These are phyloP conservation scores for Penicillium canariense DNA, from an alignment of 495 filamentous ascomycete species.

Conservation along the genomic window DNA sequence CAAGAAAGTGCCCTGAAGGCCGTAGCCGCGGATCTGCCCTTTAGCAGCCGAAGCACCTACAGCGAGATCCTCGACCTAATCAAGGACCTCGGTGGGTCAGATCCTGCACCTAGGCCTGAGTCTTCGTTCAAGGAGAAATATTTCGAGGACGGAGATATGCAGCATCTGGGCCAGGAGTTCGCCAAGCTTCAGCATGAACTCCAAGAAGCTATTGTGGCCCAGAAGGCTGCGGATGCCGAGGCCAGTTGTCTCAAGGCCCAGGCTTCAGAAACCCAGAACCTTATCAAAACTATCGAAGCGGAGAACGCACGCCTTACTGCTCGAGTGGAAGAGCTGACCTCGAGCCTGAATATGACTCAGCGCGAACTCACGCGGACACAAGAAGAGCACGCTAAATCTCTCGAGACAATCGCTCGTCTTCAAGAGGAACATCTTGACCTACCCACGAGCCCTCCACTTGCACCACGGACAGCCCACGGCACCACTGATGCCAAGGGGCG, in stretches of 20 bases:
- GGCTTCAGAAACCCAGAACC: slow-evolving; percentile 39
- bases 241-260: slow-evolving; percentile 35
- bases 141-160: slow-evolving; percentile 17
- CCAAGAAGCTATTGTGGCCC: slow-evolving; percentile 23
- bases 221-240: slow-evolving; percentile 36
- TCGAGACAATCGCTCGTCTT: slow-evolving; percentile 79
- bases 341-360: slow-evolving; percentile 34
- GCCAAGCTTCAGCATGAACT: slow-evolving; percentile 30
- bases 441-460: slow-evolving; percentile 31
- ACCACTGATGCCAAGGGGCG: slow-evolving; percentile 8
- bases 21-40: slow-evolving; percentile 41
- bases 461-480: slow-evolving; percentile 21
- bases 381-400: slow-evolving; percentile 39
- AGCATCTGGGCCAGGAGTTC: slow-evolving; percentile 32
- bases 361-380: slow-evolving; percentile 34
- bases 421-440: slow-evolving; percentile 70
- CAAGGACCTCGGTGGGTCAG: slow-evolving; percentile 34
- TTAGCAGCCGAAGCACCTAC: slow-evolving; percentile 37
- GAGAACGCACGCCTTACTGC: slow-evolving; percentile 45
- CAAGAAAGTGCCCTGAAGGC: slow-evolving; percentile 44
- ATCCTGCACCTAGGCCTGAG: slow-evolving; percentile 11
- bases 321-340: slow-evolving; percentile 34
- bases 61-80: slow-evolving; percentile 45
- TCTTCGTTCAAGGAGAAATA: slow-evolving; percentile 24
- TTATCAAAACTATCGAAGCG: slow-evolving; percentile 45